Base-by-base conservation (phyloP, 331 rosid genomes). In the Arachis monticola region DNA sequence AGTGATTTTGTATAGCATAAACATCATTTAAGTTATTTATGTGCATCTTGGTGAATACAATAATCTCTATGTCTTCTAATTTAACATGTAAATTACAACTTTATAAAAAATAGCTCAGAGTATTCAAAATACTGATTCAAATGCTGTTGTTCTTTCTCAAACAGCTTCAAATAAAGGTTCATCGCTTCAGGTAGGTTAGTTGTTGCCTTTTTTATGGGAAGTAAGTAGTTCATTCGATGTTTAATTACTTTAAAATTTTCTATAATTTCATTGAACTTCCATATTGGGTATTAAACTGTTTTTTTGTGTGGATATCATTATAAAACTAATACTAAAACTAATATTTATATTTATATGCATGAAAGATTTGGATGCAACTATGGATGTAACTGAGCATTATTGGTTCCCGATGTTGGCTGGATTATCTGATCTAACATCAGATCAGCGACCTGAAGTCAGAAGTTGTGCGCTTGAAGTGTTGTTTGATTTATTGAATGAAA, bases 401-500 rank as follows among this genome's bases (percentile, higher is more conserved):
- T 95, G 99, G 99, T 95, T 92, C 79, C 99, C 99, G 69, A 95
- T 95, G 98, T 87, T 95, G 71, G 98, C 98, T 81, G 98, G 98
- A 80, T 87, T 95, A 42, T 95, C 98, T 70, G 99, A 95, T 83
- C 86, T 95, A 66, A 95, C 99, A 31, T 88, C 98, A 67, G 99
- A 95, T 82, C 85, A 89, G 71, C 84, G 97, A 82, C 90, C 96
- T 30, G 99, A 92, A 83, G 96, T 95, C 86, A 87, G 97, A 86
- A 90, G 93, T 85, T 95, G 98, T 78, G 98, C 94, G 0, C 92
- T 95, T 53, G 99, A 95, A 90, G 99, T 95, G 80, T 81, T 95
- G 83, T 95, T 92, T 87, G 98, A 95, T 86, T 90, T 95, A 80
- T 90, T 95, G 76, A 83, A 95, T 83, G 99, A 95, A 86, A 95